Evolutionary conservation across 306 rosid species (phyloP), one percentile per base, ranked within the genome.

Genomic region (Ormosia emarginata): DNA sequence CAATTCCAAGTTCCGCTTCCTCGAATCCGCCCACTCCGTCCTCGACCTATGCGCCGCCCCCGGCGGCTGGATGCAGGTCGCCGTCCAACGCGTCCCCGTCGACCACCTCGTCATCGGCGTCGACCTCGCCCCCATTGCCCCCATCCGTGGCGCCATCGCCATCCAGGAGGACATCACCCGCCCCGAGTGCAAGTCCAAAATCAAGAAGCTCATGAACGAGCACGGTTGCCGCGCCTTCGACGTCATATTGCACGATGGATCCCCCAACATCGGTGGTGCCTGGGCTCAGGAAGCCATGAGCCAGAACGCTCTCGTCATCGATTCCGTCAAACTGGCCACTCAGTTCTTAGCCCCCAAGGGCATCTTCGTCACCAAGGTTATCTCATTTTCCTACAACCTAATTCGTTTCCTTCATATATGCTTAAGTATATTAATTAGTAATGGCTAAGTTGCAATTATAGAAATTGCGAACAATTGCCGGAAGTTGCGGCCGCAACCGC

Each of bases 21-120:
- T 95, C 55, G 94, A 88, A 8, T 90, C 97, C 9, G 79, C 98
- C 10, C 94, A 80, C 70, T 75, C 94, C 83, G 96, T 95, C 44
- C 99, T 95, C 86, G 98, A 95, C 68, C 99, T 95, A 80, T 95
- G 99, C 82, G 99, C 99, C 69, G 99, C 99, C 37, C 99, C 98
- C 4, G 99, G 99, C 0, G 99, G 99, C 0, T 95, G 99, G 99
- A 93, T 93, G 98, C 99, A 95, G 79, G 93, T 93, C 6, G 98
- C 98, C 4, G 97, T 95, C 2, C 90, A 95, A 73, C 93, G 92
- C 2, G 90, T 89, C 14, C 99, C 99, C 4, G 94, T 93, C 2
- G 84, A 86, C 56, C 89, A 92, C 63, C 91, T 93, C 14, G 92
- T 95, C 2, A 71, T 93, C 40, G 99, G 99, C 30, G 88, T 95